A percentile compares a stretch with the other conserved stretches of the same genome.
These are phyloP conservation scores for Hypoxylon sp. DNA, from an alignment of 2,329 filamentous ascomycete genomes.

Conservation along the genomic window DNA sequence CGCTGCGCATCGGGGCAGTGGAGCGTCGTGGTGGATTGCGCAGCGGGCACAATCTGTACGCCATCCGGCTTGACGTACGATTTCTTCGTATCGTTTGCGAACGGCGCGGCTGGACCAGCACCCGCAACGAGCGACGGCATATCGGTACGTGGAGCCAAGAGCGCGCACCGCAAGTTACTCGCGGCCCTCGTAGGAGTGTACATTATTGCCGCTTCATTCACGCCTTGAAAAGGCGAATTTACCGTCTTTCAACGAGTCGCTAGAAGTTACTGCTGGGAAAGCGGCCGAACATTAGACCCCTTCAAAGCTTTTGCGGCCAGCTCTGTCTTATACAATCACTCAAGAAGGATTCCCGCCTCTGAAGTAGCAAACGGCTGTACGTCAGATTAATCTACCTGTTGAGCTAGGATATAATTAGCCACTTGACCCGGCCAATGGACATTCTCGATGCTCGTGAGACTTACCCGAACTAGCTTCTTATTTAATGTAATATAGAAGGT, in stretches of 20 bases:
- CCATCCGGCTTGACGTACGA: constrained; percentile 59
- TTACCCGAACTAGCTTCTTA: constrained; percentile 18
- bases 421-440: constrained; percentile 19
- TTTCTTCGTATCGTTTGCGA: constrained; percentile 45
- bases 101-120: constrained; percentile 24
- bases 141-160: background rate
- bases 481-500: background rate
- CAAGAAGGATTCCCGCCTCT: background rate
- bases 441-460: constrained; percentile 12
- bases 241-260: background rate
- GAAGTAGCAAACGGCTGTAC: background rate
- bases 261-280: background rate
- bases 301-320: background rate
- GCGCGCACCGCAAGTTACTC: background rate
- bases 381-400: background rate
- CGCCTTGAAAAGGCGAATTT: background rate
- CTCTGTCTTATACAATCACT: background rate
- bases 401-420: background rate
- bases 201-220: background rate
- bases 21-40: constrained; percentile 59
- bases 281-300: background rate
- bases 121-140: constrained; percentile 18
- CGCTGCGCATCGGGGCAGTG: constrained; percentile 63
- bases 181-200: background rate
- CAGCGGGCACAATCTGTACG: constrained; percentile 60